Evolutionary conservation across 352 stramenopile species (phyloP), one percentile per base, ranked within the genome.

Genomic region (Blastocystis sp.): DNA sequence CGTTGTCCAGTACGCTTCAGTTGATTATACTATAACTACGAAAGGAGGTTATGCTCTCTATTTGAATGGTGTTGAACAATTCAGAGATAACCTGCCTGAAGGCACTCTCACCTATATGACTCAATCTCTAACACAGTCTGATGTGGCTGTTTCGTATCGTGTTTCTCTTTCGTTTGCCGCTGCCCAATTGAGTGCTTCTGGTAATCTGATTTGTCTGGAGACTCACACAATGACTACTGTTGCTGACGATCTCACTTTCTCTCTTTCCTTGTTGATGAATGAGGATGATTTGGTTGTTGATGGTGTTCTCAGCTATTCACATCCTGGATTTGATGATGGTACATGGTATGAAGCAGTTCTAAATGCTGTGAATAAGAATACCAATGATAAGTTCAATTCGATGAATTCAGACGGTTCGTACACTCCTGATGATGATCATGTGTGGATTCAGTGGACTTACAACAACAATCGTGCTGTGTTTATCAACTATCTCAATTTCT

Each of bases 11-110:
- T 63, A 59, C 42, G 69, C 49, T 37, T 6, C 14, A 5, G n/a
- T 80, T 49, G 4, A 59, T 11, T 6, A 19, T 39, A 73, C 75
- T n/a, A 35, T 75, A 21, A 3, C 9, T 24, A 86, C 39, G 11
- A 32, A 37, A 6, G 61, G 61, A 75, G 75, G 75, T 14, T 86
- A 69, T 77, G 75, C 52, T 49, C 11, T 75, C 4, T 86, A 69
- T 77, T 5, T 86, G 2, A 86, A 86, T 86, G 75, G 75, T 24
- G 19, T 35, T 4, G 75, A 86, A n/a, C 29, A 73, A 19, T 46
- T 4, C 19, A 11, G 75, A 52, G 5, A 19, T 80, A 11, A 24
- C 21, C 19, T 86, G 32, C 75, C 75, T 86, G n/a, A 19, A 0
- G 75, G 75, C 9, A 39, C 52, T 80, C 29, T 86, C 39, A 80